Percentiles rank a stretch among this genome's conserved stretches.
Evolutionary conservation across 371 early-diverging fungal genomes (phyloP).

Genomic region (Umbelopsis sp.): DNA sequence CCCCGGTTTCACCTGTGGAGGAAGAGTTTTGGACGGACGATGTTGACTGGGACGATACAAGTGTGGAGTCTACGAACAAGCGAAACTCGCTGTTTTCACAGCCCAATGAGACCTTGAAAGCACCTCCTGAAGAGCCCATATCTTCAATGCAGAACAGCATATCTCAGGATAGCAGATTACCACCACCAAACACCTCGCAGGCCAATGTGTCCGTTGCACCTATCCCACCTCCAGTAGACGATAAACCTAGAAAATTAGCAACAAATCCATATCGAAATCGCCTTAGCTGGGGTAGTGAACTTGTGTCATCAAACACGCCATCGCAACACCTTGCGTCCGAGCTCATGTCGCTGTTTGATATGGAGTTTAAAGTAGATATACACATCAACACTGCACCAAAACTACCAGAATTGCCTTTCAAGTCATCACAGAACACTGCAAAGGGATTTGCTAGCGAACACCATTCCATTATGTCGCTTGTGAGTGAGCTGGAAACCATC

Average conservation of each 20-base stretch:
- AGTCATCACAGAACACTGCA: constrained; percentile 25
- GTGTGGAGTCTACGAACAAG: background rate
- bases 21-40: constrained; percentile 25
- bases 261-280: constrained; percentile 30
- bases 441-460: constrained; percentile 23
- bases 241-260: background rate
- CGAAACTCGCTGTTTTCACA: constrained; percentile 5
- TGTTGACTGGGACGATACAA: constrained; percentile 26
- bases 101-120: constrained; percentile 22
- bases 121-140: constrained; percentile 26
- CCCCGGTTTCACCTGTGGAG: constrained; percentile 18
- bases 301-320: constrained; percentile 34
- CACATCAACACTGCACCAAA: constrained; percentile 43
- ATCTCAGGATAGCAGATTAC: background rate
- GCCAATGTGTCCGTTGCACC: constrained; percentile 19
- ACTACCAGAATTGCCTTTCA: constrained; percentile 42
- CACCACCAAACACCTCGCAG: constrained; percentile 3
- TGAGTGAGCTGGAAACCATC: constrained; percentile 35
- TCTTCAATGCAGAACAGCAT: background rate
- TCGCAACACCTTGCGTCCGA: constrained; percentile 49
- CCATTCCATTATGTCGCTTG: constrained; percentile 37
- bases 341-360: constrained; percentile 55
- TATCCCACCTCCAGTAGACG: constrained; percentile 24
- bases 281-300: constrained; percentile 50
- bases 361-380: constrained; percentile 55